Evolutionary conservation across 169 alveolate species (phyloP).

Genomic region (Cryptosporidium muris): DNA sequence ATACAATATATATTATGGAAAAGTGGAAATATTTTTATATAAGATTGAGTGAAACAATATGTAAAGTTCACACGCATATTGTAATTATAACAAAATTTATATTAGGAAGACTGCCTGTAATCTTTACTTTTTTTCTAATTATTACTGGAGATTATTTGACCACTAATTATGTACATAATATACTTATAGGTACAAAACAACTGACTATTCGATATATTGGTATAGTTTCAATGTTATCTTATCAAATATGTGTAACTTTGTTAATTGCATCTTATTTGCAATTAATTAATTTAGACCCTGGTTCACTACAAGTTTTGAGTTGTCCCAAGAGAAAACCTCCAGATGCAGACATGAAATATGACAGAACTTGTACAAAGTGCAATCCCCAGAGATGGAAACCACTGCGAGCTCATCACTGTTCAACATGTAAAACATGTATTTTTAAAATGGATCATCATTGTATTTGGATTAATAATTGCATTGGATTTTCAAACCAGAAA

Average conservation of each 20-base stretch:
- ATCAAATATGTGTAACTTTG: not conserved
- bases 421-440: slow-evolving; percentile 85
- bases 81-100: too few relatives aligned
- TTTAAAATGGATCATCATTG: slow-evolving; percentile 91
- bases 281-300: slow-evolving; percentile 67
- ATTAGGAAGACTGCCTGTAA: not conserved
- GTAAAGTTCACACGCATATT: too few relatives aligned
- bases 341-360: not conserved
- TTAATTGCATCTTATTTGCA: not conserved
- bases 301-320: slow-evolving; percentile 9
- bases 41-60: too few relatives aligned
- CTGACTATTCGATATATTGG: not conserved
- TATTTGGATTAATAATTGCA: slow-evolving; percentile 88
- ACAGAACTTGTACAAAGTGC: slow-evolving; percentile 63
- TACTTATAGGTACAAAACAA: not conserved
- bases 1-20: too few relatives aligned
- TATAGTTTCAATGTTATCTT: not conserved
- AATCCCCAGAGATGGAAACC: slow-evolving; percentile 82
- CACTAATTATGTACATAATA: not conserved
- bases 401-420: slow-evolving; percentile 89
- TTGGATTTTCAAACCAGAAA: slow-evolving; percentile 88
- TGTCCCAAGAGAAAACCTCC: slow-evolving; percentile 9
- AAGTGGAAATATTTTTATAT: too few relatives aligned
- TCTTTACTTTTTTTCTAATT: slow-evolving; percentile 1
- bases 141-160: not conserved